phyloP scores from a whole-genome alignment of 148 eudicot genomes.

The Camellia granthamiana region DNA sequence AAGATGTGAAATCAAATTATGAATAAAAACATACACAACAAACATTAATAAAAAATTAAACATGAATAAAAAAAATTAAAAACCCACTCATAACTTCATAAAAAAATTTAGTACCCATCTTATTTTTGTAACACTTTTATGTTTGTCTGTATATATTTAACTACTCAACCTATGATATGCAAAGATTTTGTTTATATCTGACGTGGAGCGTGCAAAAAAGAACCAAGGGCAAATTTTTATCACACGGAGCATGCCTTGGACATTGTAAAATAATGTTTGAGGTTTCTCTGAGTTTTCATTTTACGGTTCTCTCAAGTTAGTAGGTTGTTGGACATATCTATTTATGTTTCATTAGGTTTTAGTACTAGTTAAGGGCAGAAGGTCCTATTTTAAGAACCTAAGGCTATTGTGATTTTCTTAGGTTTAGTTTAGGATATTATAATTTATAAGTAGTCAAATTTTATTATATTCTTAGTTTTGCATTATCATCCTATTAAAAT shows the following conservation, averaged over 20 bases:
- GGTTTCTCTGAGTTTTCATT: not conserved
- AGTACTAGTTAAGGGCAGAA: not conserved
- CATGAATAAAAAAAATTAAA: not conserved
- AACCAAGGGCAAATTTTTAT: not conserved
- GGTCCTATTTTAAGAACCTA: not conserved
- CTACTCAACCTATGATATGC: not conserved
- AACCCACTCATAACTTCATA: not conserved
- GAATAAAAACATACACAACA: not conserved
- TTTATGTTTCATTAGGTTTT: not conserved
- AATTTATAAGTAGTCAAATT: not conserved
- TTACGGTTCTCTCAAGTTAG: too few relatives aligned
- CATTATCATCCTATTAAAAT: not conserved
- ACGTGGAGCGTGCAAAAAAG: not conserved
- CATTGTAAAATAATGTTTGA: not conserved
- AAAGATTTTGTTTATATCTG: not conserved
- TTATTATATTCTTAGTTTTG: not conserved
- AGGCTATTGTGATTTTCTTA: not conserved
- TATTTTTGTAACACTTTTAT: not conserved
- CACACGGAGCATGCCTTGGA: slow-evolving; percentile 1
- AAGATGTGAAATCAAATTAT: not conserved
- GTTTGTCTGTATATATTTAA: not conserved
- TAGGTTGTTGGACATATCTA: not conserved
- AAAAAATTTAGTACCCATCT: not conserved
- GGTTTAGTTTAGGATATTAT: not conserved
- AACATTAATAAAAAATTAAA: too few relatives aligned